Evolutionary conservation across 2,329 filamentous ascomycete species (phyloP).

Genomic region (Drechslerella coelobrocha): DNA sequence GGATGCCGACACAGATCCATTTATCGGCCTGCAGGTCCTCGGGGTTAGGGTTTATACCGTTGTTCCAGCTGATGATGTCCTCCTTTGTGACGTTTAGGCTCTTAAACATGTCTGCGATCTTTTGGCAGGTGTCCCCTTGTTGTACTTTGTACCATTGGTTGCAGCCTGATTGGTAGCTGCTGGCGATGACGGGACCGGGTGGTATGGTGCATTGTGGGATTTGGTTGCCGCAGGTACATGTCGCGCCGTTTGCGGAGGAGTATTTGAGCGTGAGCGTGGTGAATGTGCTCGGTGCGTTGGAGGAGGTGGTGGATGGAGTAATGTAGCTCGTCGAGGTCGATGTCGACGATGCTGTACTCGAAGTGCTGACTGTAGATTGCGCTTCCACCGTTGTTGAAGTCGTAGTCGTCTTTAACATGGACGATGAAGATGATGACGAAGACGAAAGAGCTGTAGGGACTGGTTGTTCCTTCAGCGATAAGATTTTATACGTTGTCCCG

Average conservation of each 20-base stretch:
- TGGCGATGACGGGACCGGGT: slow-evolving; percentile 23
- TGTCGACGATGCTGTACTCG: background rate
- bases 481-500: no score
- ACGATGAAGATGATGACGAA: background rate
- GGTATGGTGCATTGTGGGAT: slow-evolving; percentile 36
- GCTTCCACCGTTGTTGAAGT: background rate
- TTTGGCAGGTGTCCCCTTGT: slow-evolving; percentile 21
- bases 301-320: background rate
- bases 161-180: slow-evolving; percentile 5
- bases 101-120: background rate
- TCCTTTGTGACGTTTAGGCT: background rate
- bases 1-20: slow-evolving; percentile 31
- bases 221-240: slow-evolving; percentile 28
- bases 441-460: background rate
- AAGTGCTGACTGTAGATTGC: background rate
- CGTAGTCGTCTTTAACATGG: background rate
- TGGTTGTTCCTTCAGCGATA: no score
- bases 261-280: slow-evolving; percentile 18
- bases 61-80: slow-evolving; percentile 21
- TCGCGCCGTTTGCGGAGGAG: slow-evolving; percentile 3
- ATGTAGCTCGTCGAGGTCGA: background rate
- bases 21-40: background rate
- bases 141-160: slow-evolving; percentile 45
- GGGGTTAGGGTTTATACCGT: background rate
- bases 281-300: background rate